These are phyloP conservation scores for Chaetomium globosum DNA, from an alignment of 2,329 filamentous ascomycete species.

Conservation along the genomic window DNA sequence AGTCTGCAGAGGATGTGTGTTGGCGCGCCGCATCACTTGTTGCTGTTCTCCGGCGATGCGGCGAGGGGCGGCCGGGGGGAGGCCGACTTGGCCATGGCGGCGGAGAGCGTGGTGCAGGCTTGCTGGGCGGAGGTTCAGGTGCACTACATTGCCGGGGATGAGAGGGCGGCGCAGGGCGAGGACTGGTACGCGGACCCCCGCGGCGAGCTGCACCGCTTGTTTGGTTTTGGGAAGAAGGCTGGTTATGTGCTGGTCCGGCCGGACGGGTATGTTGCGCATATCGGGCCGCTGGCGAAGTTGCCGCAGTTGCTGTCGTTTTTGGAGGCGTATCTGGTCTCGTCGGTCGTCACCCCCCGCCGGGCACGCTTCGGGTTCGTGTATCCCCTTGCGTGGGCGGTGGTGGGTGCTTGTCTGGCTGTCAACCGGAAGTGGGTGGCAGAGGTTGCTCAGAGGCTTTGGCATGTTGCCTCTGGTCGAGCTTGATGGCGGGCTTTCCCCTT, in stretches of 20 bases:
- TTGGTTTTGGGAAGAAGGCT: constrained; percentile 38
- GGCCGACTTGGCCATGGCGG: constrained; percentile 28
- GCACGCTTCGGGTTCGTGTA: neutral
- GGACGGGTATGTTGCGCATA: constrained; percentile 41
- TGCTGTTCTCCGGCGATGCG: constrained; percentile 41
- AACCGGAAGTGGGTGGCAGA: neutral
- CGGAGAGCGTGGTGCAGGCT: constrained; percentile 26
- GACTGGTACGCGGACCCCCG: constrained; percentile 35
- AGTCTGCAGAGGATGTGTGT: constrained; percentile 39
- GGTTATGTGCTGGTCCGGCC: constrained; percentile 41
- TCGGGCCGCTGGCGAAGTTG: constrained; percentile 38
- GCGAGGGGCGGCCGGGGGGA: constrained; percentile 18
- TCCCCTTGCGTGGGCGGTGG: constrained; percentile 10
- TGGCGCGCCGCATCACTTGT: constrained; percentile 38
- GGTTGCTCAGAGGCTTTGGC: neutral
- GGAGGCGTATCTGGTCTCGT: constrained; percentile 16
- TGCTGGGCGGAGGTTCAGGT: constrained; percentile 29
- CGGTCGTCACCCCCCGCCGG: constrained; percentile 1
- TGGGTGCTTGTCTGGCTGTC: neutral
- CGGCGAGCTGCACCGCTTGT: constrained; percentile 38
- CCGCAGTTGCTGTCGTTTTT: constrained; percentile 35
- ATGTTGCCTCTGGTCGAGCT: neutral
- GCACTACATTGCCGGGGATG: constrained; percentile 27
- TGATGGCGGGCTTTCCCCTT: neutral
- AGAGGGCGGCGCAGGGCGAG: neutral